Conservation (phyloP, 768 basidiomycete species). For the Mrakia gelida region DNA sequence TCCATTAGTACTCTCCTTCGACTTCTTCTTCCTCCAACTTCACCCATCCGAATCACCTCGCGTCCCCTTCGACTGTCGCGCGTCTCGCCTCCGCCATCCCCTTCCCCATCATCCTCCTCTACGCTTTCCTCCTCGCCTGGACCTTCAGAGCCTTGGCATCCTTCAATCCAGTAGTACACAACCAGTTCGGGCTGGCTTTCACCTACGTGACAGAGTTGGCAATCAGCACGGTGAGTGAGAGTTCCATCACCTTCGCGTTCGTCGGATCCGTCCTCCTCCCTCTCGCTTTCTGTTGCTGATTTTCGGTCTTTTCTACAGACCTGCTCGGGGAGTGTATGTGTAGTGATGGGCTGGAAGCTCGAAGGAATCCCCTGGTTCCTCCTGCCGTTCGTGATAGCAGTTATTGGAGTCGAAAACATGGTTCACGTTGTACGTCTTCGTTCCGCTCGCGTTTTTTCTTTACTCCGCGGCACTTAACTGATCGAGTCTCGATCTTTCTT, state of each 20-base stretch:
- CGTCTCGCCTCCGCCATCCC: slow-evolving; percentile 44
- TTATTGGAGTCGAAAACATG: slow-evolving; percentile 97
- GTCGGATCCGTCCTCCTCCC: background rate
- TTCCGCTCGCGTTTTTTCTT: background rate
- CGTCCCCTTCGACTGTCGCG: slow-evolving; percentile 52
- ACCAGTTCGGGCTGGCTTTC: slow-evolving; percentile 81
- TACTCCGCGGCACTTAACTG: background rate
- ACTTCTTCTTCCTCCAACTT: slow-evolving; percentile 8
- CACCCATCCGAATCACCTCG: slow-evolving; percentile 36
- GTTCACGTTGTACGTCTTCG: slow-evolving; percentile 67
- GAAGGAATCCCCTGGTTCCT: slow-evolving; percentile 55
- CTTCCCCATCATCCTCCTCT: slow-evolving; percentile 68
- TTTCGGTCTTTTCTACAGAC: background rate
- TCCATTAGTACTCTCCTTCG: background rate
- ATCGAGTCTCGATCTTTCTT: background rate
- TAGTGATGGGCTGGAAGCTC: slow-evolving; percentile 31
- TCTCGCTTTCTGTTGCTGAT: background rate
- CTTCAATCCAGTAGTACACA: slow-evolving; percentile 84
- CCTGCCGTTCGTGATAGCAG: slow-evolving; percentile 87
- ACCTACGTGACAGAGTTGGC: slow-evolving; percentile 88
- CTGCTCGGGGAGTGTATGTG: slow-evolving; percentile 27
- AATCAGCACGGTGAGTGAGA: slow-evolving; percentile 67
- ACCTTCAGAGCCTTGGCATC: slow-evolving; percentile 69
- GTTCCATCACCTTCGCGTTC: background rate
- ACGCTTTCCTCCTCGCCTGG: slow-evolving; percentile 68